Percentiles rank a stretch among this genome's conserved stretches.
phyloP scores from a whole-genome alignment of 441 rosid genomes.

The Syzygium syzygioides region DNA sequence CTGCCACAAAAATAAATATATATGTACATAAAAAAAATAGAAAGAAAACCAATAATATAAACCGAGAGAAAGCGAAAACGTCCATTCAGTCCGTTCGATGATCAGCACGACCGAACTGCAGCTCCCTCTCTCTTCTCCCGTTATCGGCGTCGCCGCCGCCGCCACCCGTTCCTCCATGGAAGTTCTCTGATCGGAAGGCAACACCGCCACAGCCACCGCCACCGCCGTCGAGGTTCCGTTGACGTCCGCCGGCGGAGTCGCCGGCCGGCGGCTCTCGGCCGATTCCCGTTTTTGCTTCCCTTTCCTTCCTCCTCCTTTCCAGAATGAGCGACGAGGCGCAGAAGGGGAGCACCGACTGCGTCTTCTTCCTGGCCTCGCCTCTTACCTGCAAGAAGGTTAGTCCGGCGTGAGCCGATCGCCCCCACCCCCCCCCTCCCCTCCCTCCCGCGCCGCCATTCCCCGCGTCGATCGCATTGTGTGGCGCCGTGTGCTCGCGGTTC shows the following conservation, averaged over 20 bases:
- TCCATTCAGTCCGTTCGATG: background rate
- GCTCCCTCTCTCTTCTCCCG: background rate
- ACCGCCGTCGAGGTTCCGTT: background rate
- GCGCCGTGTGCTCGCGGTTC: background rate
- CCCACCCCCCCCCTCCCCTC: background rate
- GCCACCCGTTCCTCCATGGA: background rate
- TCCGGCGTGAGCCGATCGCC: background rate
- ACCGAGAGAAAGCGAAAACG: background rate
- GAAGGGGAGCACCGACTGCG: conserved; percentile 56
- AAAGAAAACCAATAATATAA: background rate
- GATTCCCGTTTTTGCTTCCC: background rate
- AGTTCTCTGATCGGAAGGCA: background rate
- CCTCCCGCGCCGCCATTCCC: background rate
- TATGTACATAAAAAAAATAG: accelerated
- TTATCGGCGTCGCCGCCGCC: background rate
- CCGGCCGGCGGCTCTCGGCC: background rate
- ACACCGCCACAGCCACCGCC: background rate
- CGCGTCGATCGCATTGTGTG: background rate
- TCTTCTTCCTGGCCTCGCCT: conserved; percentile 62
- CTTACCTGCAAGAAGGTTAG: conserved; percentile 65
- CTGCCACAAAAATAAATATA: no score
- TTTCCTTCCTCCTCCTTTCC: background rate
- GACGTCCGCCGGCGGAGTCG: background rate
- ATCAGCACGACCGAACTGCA: background rate
- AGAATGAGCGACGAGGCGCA: conserved; percentile 28